Evolutionary conservation across 2,329 filamentous ascomycete species (phyloP).

Genomic region (Phaeosphaeria sp.): DNA sequence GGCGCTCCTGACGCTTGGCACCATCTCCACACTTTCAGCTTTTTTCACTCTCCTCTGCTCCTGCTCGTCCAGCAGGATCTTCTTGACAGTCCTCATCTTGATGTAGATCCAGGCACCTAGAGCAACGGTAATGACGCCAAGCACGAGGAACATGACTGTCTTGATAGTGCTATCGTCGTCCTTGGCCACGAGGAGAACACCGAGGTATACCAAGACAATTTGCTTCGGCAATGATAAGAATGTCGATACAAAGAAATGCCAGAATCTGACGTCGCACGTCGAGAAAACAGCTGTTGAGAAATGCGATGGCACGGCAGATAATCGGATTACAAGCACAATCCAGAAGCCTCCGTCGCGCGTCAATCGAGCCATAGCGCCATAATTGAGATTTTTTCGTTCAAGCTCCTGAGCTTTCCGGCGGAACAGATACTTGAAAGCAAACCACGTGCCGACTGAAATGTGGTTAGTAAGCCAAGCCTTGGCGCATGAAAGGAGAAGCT

Average conservation of each 20-base stretch:
- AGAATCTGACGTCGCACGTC: conserved; percentile 47
- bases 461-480: conserved; percentile 13
- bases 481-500: conserved; percentile 4
- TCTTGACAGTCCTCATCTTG: conserved; percentile 44
- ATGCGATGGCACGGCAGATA: conserved; percentile 43
- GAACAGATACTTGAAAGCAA: conserved; percentile 42
- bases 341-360: conserved; percentile 44
- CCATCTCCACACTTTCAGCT: conserved; percentile 21
- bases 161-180: conserved; percentile 32
- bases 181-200: conserved; percentile 39
- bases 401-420: conserved; percentile 38
- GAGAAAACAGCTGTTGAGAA: conserved; percentile 46
- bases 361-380: conserved; percentile 43
- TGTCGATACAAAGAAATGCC: conserved; percentile 43
- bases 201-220: conserved; percentile 45
- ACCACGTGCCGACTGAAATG: conserved; percentile 42
- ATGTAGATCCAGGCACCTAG: conserved; percentile 43
- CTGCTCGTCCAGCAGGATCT: conserved; percentile 42
- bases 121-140: conserved; percentile 37
- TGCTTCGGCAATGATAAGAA: conserved; percentile 44
- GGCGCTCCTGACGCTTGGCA: conserved; percentile 23
- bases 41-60: conserved; percentile 27
- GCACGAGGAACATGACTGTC: conserved; percentile 38
- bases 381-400: conserved; percentile 45
- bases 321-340: conserved; percentile 43